Conservation (phyloP, 371 early-diverging fungal species). For the Apophysomyces elegans region DNA sequence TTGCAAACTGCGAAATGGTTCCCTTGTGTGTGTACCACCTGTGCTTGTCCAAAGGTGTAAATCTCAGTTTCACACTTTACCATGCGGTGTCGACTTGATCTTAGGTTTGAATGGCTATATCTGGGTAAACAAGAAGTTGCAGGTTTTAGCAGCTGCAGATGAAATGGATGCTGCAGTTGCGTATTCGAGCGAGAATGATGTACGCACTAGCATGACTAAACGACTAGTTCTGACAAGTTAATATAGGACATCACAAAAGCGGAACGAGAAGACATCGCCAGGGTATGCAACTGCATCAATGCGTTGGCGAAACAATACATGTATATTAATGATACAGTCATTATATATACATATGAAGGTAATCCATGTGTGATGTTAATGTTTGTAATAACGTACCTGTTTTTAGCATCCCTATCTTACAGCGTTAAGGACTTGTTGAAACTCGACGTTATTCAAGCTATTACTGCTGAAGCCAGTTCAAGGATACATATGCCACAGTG, state of each 20-base stretch:
- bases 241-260: slow-evolving; percentile 58
- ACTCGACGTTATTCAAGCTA: slow-evolving; percentile 59
- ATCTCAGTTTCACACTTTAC: slow-evolving; percentile 88
- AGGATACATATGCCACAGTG: slow-evolving; percentile 31
- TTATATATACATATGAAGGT: slow-evolving; percentile 87
- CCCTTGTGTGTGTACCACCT: slow-evolving; percentile 84
- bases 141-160: slow-evolving; percentile 51
- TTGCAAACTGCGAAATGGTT: slow-evolving; percentile 95
- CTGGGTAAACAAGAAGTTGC: slow-evolving; percentile 87
- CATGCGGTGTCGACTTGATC: slow-evolving; percentile 90
- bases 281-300: slow-evolving; percentile 84
- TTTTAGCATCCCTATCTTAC: slow-evolving; percentile 67
- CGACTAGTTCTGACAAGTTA: neutral
- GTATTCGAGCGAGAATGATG: slow-evolving; percentile 84
- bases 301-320: slow-evolving; percentile 78
- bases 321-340: slow-evolving; percentile 84
- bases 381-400: neutral
- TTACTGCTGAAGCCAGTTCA: slow-evolving; percentile 54
- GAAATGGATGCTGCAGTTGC: slow-evolving; percentile 74
- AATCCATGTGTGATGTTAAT: slow-evolving; percentile 1
- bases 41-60: slow-evolving; percentile 88
- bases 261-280: slow-evolving; percentile 83
- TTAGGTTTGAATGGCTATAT: slow-evolving; percentile 98
- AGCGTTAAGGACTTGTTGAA: slow-evolving; percentile 67
- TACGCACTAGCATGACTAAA: slow-evolving; percentile 23